A percentile compares a stretch with the other conserved stretches of the same genome.
These are phyloP conservation scores for Aspergillus biplanus DNA, from an alignment of 495 filamentous ascomycete species.

Conservation along the genomic window DNA sequence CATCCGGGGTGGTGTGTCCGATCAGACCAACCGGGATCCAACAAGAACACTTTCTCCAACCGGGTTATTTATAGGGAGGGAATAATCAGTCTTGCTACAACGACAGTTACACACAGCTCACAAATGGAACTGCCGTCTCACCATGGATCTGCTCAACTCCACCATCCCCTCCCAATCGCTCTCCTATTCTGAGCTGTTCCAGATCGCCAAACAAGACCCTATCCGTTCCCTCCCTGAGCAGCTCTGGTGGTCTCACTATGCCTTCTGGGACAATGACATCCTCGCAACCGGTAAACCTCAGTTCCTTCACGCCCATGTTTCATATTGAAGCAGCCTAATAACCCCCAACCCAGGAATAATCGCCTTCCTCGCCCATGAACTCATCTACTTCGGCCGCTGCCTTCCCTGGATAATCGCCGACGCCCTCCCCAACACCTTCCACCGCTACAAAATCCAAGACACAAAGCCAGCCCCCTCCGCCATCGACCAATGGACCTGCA, in stretches of 20 bases:
- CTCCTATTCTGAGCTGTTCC: slow-evolving; percentile 22
- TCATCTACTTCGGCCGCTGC: slow-evolving; percentile 91
- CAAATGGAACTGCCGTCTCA: slow-evolving; percentile 2
- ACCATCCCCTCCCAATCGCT: slow-evolving; percentile 7
- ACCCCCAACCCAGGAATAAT: slow-evolving; percentile 57
- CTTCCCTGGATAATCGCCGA: slow-evolving; percentile 95
- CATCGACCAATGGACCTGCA: slow-evolving; percentile 91
- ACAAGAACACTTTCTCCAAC: not conserved
- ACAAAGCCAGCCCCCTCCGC: slow-evolving; percentile 21
- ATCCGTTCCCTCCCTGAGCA: slow-evolving; percentile 82
- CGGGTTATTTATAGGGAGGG: slow-evolving; percentile 9
- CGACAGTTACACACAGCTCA: not conserved
- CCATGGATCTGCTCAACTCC: slow-evolving; percentile 24
- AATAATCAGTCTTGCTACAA: not conserved
- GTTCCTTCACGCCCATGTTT: not conserved
- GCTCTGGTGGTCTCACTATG: slow-evolving; percentile 93
- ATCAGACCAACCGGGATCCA: slow-evolving; percentile 28
- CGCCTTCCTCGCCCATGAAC: slow-evolving; percentile 93
- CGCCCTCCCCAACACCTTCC: slow-evolving; percentile 73
- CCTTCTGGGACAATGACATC: slow-evolving; percentile 97
- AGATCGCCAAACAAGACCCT: slow-evolving; percentile 73
- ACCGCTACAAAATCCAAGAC: slow-evolving; percentile 90
- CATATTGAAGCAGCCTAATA: too few species aligned
- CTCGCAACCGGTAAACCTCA: slow-evolving; percentile 73
- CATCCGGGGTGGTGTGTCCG: slow-evolving; percentile 31